Conservation (phyloP, 495 filamentous ascomycete species). For the Podospora didyma region DNA sequence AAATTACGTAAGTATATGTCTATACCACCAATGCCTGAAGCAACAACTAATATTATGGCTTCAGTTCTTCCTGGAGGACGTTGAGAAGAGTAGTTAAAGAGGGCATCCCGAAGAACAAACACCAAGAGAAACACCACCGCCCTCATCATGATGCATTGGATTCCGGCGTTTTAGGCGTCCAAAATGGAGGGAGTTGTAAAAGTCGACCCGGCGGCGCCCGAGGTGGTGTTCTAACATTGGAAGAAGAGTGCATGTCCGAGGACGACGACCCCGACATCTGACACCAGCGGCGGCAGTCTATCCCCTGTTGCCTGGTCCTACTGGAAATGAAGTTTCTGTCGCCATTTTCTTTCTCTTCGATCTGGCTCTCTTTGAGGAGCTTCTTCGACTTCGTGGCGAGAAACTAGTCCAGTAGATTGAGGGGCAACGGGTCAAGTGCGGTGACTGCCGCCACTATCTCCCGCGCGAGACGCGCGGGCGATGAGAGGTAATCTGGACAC, state of each 20-base stretch:
- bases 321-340: not conserved
- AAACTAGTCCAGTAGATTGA: slow-evolving; percentile 38
- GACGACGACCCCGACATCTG: slow-evolving; percentile 43
- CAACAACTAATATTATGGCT: slow-evolving; percentile 12
- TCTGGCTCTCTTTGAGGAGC: not conserved
- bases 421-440: slow-evolving; percentile 43
- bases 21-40: slow-evolving; percentile 1
- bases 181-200: slow-evolving; percentile 28
- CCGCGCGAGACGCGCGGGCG: not conserved
- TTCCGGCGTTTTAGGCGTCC: slow-evolving; percentile 41
- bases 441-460: slow-evolving; percentile 32
- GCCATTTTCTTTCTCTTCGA: not conserved
- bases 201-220: slow-evolving; percentile 27
- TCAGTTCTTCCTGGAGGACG: slow-evolving; percentile 86
- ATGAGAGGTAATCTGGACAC: too few species aligned
- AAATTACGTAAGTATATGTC: slow-evolving; percentile 69
- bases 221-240: slow-evolving; percentile 16
- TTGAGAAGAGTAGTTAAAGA: slow-evolving; percentile 63
- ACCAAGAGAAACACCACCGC: slow-evolving; percentile 21
- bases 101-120: slow-evolving; percentile 35
- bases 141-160: slow-evolving; percentile 34
- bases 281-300: slow-evolving; percentile 43
- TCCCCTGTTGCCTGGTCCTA: slow-evolving; percentile 54
- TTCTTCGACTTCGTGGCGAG: too few species aligned
- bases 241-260: slow-evolving; percentile 35